These are phyloP conservation scores for Abrus precatorius DNA, from an alignment of 306 rosid species.

Conservation along the genomic window DNA sequence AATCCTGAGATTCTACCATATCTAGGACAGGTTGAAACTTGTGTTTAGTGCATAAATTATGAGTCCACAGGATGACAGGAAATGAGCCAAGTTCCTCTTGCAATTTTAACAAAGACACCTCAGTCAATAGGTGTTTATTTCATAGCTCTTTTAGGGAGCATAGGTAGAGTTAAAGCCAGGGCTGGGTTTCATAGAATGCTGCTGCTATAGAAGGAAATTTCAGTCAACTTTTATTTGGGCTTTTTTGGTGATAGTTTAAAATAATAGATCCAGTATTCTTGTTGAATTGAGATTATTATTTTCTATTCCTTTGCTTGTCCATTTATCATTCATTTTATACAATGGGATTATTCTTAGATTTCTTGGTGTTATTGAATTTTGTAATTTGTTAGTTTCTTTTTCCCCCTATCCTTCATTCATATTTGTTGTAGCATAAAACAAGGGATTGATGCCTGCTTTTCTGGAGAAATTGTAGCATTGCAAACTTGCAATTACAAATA, in stretches of 20 bases:
- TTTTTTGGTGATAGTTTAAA: neutral
- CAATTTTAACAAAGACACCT: neutral
- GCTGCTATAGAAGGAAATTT: constrained; percentile 24
- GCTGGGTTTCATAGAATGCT: neutral
- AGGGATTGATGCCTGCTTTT: neutral
- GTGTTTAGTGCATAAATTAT: neutral
- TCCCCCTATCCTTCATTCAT: no score
- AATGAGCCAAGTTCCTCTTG: neutral
- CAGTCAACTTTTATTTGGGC: neutral
- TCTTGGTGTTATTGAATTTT: neutral
- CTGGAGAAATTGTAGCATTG: neutral
- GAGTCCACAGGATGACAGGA: neutral
- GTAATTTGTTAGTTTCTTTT: neutral
- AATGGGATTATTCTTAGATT: neutral
- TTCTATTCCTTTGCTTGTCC: neutral
- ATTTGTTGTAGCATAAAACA: no score
- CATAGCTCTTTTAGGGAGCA: neutral
- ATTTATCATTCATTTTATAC: neutral
- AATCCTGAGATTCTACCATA: constrained; percentile 24
- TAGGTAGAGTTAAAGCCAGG: constrained; percentile 24
- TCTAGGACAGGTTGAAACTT: neutral
- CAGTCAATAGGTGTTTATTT: constrained; percentile 2
- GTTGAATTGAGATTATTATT: neutral
- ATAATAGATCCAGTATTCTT: neutral
- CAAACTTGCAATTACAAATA: neutral